Evolutionary conservation across 1,284 basidiomycete species (phyloP).

Genomic region (Ceratobasidium sp.): DNA sequence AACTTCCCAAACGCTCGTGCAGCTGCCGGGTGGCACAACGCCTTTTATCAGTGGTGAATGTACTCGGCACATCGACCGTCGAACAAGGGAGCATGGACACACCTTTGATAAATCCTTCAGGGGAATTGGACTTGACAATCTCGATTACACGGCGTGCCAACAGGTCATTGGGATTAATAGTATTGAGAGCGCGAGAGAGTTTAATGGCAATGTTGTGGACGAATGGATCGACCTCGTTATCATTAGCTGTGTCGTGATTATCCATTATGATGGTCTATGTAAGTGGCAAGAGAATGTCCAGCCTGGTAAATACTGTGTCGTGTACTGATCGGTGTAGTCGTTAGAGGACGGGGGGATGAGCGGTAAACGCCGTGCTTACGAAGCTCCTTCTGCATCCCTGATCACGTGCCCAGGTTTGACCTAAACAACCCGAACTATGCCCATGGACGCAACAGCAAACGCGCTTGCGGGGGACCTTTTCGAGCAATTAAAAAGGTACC

Average conservation of each 20-base stretch:
- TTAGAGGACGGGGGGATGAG: background rate
- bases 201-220: constrained; percentile 83
- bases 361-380: constrained; percentile 6
- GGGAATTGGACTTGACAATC: constrained; percentile 77
- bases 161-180: constrained; percentile 83
- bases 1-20: constrained; percentile 89
- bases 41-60: constrained; percentile 45
- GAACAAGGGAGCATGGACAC: constrained; percentile 46
- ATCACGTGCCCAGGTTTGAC: background rate
- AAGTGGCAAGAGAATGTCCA: background rate
- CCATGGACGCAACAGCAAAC: constrained; percentile 36
- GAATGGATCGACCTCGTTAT: constrained; percentile 64
- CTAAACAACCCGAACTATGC: background rate
- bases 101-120: constrained; percentile 75
- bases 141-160: constrained; percentile 83
- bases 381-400: background rate
- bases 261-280: constrained; percentile 11
- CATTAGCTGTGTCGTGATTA: constrained; percentile 7
- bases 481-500: constrained; percentile 36
- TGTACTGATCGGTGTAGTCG: background rate
- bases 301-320: background rate
- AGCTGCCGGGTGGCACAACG: constrained; percentile 62
- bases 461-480: constrained; percentile 23
- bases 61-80: constrained; percentile 17
- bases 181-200: constrained; percentile 82